A percentile compares a stretch with the other conserved stretches of the same genome.
phyloP scores from a whole-genome alignment of 805 yeast species.

The Zygosaccharomyces bisporus region DNA sequence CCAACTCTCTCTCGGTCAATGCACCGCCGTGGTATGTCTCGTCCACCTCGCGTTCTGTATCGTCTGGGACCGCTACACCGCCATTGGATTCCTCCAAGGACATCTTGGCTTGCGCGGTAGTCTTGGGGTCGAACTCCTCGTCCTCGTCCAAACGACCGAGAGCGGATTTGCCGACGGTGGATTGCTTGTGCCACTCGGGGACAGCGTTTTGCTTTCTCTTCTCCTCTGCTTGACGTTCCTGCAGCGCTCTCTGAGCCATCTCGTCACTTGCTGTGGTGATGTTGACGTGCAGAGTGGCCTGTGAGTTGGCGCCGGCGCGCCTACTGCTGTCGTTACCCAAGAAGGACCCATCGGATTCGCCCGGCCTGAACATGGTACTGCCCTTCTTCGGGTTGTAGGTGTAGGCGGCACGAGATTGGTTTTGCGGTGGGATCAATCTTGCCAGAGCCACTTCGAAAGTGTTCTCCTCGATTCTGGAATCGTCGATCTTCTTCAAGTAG shows the following conservation, averaged over 20 bases:
- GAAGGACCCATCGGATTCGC: constrained; percentile 33
- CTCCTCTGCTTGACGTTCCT: constrained; percentile 62
- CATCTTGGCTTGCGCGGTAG: constrained; percentile 23
- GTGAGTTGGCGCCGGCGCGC: constrained; percentile 58
- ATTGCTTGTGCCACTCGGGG: constrained; percentile 93
- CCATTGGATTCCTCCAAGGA: constrained; percentile 18
- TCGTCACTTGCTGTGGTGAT: constrained; percentile 86
- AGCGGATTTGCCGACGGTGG: constrained; percentile 75
- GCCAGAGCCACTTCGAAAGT: constrained; percentile 82
- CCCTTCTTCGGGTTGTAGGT: constrained; percentile 51
- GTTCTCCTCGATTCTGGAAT: constrained; percentile 76
- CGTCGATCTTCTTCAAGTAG: constrained; percentile 77
- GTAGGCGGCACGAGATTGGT: constrained; percentile 65
- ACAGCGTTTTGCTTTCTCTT: constrained; percentile 86
- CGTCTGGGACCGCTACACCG: constrained; percentile 1
- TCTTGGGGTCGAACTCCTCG: constrained; percentile 39
- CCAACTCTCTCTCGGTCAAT: constrained; percentile 39
- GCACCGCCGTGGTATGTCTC: constrained; percentile 20
- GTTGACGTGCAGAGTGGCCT: constrained; percentile 84
- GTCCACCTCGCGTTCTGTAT: constrained; percentile 17
- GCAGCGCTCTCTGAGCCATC: constrained; percentile 59
- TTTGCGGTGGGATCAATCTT: constrained; percentile 79
- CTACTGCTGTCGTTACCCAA: constrained; percentile 41
- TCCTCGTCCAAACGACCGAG: constrained; percentile 53
- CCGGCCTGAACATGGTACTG: constrained; percentile 42